Conservation (phyloP, 306 rosid species). For the Cotoneaster glaucophyllus region DNA sequence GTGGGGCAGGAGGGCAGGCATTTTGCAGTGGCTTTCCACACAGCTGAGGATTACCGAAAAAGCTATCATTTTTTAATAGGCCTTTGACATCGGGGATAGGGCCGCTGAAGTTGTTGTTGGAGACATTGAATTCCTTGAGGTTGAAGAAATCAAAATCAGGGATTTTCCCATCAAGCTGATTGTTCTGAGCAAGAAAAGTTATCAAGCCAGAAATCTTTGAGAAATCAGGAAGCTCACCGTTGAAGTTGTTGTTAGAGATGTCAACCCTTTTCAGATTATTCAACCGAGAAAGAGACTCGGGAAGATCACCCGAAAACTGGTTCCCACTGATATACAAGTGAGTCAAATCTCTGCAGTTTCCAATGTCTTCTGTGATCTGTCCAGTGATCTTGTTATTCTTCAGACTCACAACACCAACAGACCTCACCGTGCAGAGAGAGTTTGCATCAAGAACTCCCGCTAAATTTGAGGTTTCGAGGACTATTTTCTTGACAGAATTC, state of each 20-base stretch:
- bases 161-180: conserved; percentile 35
- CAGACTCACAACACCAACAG: conserved; percentile 31
- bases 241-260: conserved; percentile 34
- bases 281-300: conserved; percentile 28
- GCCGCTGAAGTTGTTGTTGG: conserved; percentile 49
- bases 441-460: conserved; percentile 32
- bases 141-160: conserved; percentile 52
- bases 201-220: conserved; percentile 33
- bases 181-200: conserved; percentile 46
- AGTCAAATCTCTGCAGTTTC: conserved; percentile 33
- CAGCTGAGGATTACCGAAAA: conserved; percentile 45
- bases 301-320: conserved; percentile 41
- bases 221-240: conserved; percentile 48
- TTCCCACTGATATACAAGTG: conserved; percentile 43
- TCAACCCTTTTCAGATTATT: conserved; percentile 37
- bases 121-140: conserved; percentile 38
- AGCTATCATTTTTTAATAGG: conserved; percentile 36
- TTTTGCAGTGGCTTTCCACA: conserved; percentile 52
- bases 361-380: conserved; percentile 36
- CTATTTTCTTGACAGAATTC: conserved; percentile 27
- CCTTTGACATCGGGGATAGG: conserved; percentile 43
- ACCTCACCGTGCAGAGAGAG: conserved; percentile 33
- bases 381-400: conserved; percentile 30
- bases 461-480: conserved; percentile 24
- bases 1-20: conserved; percentile 24